phyloP scores from a whole-genome alignment of 2,329 filamentous ascomycete genomes.

The Aspergillus pseudoviridinutans region DNA sequence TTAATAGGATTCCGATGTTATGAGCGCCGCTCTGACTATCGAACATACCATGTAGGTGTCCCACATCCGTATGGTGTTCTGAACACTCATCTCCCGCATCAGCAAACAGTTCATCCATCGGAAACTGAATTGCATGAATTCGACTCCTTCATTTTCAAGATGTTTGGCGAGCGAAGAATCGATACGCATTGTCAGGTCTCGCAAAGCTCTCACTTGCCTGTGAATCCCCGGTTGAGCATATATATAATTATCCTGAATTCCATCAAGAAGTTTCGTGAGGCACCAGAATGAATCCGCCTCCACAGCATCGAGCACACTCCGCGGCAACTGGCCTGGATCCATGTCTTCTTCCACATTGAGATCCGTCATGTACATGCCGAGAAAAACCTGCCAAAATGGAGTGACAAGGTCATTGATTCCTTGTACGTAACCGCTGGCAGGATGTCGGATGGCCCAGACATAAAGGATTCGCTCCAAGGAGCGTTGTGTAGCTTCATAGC shows the following conservation, averaged over 20 bases:
- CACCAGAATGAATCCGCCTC: slow-evolving; percentile 99
- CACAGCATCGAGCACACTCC: slow-evolving; percentile 87
- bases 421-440: slow-evolving; percentile 95
- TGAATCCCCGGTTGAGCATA: slow-evolving; percentile 96
- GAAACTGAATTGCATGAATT: slow-evolving; percentile 99
- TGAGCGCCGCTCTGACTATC: background rate
- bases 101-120: slow-evolving; percentile 99
- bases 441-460: slow-evolving; percentile 95
- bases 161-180: slow-evolving; percentile 81
- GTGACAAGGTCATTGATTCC: slow-evolving; percentile 98
- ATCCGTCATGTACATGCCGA: slow-evolving; percentile 93
- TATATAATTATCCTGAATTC: slow-evolving; percentile 98
- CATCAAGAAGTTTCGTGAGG: slow-evolving; percentile 93
- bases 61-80: slow-evolving; percentile 98
- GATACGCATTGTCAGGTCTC: slow-evolving; percentile 87
- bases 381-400: slow-evolving; percentile 96
- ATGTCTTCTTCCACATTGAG: slow-evolving; percentile 87
- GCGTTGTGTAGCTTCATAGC: slow-evolving; percentile 91
- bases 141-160: slow-evolving; percentile 83
- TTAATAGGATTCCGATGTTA: slow-evolving; percentile 10
- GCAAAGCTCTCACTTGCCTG: slow-evolving; percentile 80
- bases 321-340: slow-evolving; percentile 92
- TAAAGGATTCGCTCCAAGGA: slow-evolving; percentile 94
- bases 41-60: slow-evolving; percentile 85
- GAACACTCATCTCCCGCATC: slow-evolving; percentile 95